Base-by-base conservation (phyloP, 257 asterid genomes). In the Marsdenia floribunda region DNA sequence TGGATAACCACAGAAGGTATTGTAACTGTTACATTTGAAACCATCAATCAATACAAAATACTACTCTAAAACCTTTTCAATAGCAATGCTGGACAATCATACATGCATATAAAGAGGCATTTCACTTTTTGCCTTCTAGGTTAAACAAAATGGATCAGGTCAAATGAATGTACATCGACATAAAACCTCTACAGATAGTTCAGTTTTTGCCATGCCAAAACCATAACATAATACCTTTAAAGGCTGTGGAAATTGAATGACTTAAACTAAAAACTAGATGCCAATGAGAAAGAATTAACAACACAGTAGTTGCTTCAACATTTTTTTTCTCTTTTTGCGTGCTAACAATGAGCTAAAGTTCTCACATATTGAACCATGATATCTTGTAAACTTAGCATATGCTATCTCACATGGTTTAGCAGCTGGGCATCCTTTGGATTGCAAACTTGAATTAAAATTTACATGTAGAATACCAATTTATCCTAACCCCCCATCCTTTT, bases 1-100 rank as follows among this genome's bases (percentile, higher is more conserved):
- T 72, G 99, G 96, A 85, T 88, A 92, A 75, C 97, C 92, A 76
- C 92, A 90, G 80, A 95, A 95, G 35, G 99, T 95, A 85, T 91
- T 87, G 78, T 95, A 92, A 73, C 99, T 95, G 87, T 79, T 67
- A 80, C 81, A 78, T 79, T 63, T 29, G 65, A 64, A 24, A 68
- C 78, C 47, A 74, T 75, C 54, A 73, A 59, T 79, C 73, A 72
- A 59, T 12, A 46, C 11, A 29, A 22, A 35, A 54, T 59, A 55
- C 71, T n/a, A 24, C 61, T 59, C 70, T 15, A 33, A 24, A 29
- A 73, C 18, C 21, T 3, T 53, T n/a, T 22, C 47, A 16, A 35
- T 26, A 44, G 61, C 50, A 44, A 11, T n/a, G 57, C 0, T 21
- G 66, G 40, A 46, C 22, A 46, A 44, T 22, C 52, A 29, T 18